These are phyloP conservation scores for Ricinus communis DNA, from an alignment of 345 rosid species.

Conservation along the genomic window DNA sequence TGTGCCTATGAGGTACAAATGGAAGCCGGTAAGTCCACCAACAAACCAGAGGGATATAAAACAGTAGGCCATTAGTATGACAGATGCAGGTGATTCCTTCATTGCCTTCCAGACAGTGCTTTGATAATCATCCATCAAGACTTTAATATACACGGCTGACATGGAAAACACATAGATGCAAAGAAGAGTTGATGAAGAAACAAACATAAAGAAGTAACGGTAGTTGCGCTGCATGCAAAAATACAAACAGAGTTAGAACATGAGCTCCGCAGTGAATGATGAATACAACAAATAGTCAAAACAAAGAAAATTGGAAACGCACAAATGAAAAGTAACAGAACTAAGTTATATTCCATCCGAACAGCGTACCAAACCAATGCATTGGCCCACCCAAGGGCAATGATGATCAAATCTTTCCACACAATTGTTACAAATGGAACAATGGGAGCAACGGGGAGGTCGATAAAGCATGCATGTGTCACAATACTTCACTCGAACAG, in stretches of 20 bases:
- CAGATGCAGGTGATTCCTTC: conserved; percentile 86
- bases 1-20: conserved; percentile 80
- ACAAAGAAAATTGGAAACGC: neutral
- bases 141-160: conserved; percentile 80
- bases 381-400: conserved; percentile 99
- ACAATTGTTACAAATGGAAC: conserved; percentile 86
- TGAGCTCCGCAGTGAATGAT: neutral
- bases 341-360: neutral
- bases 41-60: conserved; percentile 92
- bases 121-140: conserved; percentile 66
- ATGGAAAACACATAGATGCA: conserved; percentile 85
- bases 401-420: conserved; percentile 99
- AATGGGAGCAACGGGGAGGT: conserved; percentile 98
- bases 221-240: conserved; percentile 78
- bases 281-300: neutral
- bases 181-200: conserved; percentile 80
- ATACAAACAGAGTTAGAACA: neutral
- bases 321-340: neutral
- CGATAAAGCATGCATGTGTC: conserved; percentile 98
- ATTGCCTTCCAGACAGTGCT: conserved; percentile 84
- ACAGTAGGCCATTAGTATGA: conserved; percentile 75
- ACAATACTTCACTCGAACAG: conserved; percentile 86
- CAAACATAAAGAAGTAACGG: conserved; percentile 94
- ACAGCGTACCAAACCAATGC: conserved; percentile 87
- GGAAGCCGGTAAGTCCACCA: conserved; percentile 94